phyloP scores from a whole-genome alignment of 148 eudicot genomes.

The Vaccinium myrtillus region DNA sequence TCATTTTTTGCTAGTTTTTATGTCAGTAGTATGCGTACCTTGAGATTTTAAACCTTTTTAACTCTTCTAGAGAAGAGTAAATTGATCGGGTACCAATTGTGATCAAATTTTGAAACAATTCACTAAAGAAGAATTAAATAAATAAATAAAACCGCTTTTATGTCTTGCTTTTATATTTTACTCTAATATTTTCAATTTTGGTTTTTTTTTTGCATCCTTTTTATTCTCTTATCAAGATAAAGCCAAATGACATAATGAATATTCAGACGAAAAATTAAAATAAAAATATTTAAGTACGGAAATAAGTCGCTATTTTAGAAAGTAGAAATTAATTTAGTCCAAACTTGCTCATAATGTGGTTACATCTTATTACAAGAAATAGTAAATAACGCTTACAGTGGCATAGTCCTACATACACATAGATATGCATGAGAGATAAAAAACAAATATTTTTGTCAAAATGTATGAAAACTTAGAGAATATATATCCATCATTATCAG shows the following conservation, averaged over 20 bases:
- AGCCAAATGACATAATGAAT: too few relatives aligned
- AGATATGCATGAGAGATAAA: too few relatives aligned
- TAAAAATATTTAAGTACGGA: not conserved
- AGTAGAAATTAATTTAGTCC: not conserved
- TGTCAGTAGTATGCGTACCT: not conserved
- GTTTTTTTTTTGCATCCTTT: not conserved
- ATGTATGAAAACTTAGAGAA: too few relatives aligned
- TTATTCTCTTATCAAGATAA: not conserved
- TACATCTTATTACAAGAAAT: too few relatives aligned
- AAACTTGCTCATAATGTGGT: not conserved
- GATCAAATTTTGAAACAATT: not conserved
- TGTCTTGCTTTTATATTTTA: not conserved
- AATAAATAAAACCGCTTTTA: not conserved
- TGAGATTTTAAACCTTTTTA: not conserved
- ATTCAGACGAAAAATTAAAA: not conserved
- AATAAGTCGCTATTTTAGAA: not conserved
- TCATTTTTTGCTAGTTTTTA: not conserved
- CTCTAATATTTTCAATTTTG: not conserved
- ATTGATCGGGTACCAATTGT: not conserved
- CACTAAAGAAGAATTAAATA: not conserved
- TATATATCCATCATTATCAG: too few relatives aligned
- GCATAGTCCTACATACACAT: too few relatives aligned
- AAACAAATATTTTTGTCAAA: too few relatives aligned
- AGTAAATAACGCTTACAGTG: too few relatives aligned
- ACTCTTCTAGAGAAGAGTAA: not conserved